Conservation (phyloP, 306 rosid species). For the Begonia fuchsioides region DNA sequence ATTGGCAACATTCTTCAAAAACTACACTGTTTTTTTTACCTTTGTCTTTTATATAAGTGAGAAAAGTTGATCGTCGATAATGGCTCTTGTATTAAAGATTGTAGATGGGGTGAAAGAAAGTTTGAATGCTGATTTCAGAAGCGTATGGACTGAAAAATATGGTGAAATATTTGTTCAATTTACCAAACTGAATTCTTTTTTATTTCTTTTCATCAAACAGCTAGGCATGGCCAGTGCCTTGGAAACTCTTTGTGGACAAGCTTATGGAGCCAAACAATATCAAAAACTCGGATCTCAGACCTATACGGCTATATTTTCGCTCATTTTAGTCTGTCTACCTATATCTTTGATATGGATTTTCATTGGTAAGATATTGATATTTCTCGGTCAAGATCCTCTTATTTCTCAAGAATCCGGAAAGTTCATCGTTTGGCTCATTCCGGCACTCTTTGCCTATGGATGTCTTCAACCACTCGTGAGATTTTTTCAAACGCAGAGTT, state of each 20-base stretch:
- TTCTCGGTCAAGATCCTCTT: conserved; percentile 47
- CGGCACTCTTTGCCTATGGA: conserved; percentile 39
- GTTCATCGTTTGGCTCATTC: conserved; percentile 40
- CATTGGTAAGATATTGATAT: conserved; percentile 34
- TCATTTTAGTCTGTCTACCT: conserved; percentile 28
- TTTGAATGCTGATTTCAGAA: not conserved
- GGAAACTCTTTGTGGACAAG: conserved; percentile 47
- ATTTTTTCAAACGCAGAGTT: conserved; percentile 44
- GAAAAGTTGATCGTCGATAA: no score
- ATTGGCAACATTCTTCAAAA: no score
- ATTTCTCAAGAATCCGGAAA: conserved; percentile 49
- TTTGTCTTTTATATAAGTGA: no score
- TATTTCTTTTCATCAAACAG: conserved; percentile 13
- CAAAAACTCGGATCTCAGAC: conserved; percentile 29
- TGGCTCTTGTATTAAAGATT: no score
- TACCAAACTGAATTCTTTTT: not conserved
- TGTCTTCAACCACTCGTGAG: conserved; percentile 31
- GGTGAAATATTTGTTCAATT: not conserved
- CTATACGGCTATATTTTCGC: conserved; percentile 44
- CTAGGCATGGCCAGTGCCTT: conserved; percentile 45
- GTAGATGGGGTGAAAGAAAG: no score
- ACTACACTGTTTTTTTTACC: no score
- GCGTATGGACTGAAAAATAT: not conserved
- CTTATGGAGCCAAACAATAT: conserved; percentile 47
- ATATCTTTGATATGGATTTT: conserved; percentile 28